Conservation (phyloP, 2,329 filamentous ascomycete genomes). For the Curvularia sp. region DNA sequence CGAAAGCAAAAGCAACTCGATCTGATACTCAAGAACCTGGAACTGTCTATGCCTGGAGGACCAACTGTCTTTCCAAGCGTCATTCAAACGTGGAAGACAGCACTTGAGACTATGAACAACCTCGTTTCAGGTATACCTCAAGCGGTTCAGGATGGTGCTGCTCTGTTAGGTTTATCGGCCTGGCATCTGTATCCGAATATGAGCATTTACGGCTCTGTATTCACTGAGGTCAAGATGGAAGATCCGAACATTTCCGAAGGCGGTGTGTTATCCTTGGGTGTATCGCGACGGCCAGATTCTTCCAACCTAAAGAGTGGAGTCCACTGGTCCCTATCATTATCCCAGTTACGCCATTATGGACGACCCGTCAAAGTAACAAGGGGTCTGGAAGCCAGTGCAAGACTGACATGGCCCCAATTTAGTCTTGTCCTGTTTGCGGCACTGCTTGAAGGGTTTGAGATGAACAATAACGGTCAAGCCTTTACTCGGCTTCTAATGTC, state of each 20-base stretch:
- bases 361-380: background rate
- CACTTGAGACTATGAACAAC: background rate
- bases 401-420: background rate
- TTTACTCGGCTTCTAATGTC: background rate
- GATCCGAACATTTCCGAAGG: background rate
- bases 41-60: conserved; percentile 2
- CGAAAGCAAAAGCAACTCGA: conserved; percentile 19
- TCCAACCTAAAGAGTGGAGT: background rate
- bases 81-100: conserved; percentile 8
- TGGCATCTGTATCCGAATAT: conserved; percentile 31
- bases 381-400: background rate
- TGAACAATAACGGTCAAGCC: background rate
- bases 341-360: background rate
- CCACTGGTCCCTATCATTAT: background rate
- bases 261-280: background rate
- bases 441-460: background rate
- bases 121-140: conserved; percentile 5
- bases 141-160: conserved; percentile 9
- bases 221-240: background rate
- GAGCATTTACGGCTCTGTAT: conserved; percentile 1
- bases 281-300: background rate
- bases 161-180: conserved; percentile 19
- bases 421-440: background rate
- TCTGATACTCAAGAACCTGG: conserved; percentile 23
- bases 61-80: conserved; percentile 3